Evolutionary conservation across 108 stramenopile genomes (phyloP).

Genomic region (Asterionellopsis glacialis): DNA sequence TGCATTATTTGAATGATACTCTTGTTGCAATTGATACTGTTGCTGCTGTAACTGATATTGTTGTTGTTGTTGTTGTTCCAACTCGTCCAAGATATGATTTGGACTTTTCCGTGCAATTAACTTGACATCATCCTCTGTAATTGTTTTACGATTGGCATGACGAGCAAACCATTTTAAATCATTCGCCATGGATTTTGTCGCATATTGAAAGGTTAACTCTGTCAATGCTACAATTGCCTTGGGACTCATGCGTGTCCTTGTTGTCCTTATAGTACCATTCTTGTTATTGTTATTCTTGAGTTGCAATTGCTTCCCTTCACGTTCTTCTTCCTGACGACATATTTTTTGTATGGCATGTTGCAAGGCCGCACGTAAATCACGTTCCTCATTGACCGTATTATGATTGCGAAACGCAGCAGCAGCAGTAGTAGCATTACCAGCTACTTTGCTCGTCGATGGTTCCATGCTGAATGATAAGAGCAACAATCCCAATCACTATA

Average conservation of each 20-base stretch:
- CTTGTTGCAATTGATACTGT: too few species aligned
- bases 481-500: too few species aligned
- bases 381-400: constrained; percentile 1
- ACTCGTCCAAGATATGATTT: not conserved
- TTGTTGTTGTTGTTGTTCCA: not conserved
- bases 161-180: constrained; percentile 49
- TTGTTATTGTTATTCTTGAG: not conserved
- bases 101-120: constrained; percentile 35
- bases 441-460: too few species aligned
- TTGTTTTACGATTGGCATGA: constrained; percentile 40
- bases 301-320: not conserved
- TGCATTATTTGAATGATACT: too few species aligned
- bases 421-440: too few species aligned
- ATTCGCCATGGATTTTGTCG: constrained; percentile 38
- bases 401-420: too few species aligned
- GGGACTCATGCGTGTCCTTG: constrained; percentile 22
- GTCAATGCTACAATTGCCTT: constrained; percentile 49
- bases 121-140: constrained; percentile 38
- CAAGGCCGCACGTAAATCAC: constrained; percentile 26
- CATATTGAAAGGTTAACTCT: constrained; percentile 56
- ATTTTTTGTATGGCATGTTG: constrained; percentile 28
- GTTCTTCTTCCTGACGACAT: constrained; percentile 12
- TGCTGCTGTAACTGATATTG: too few species aligned
- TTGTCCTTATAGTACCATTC: not conserved
- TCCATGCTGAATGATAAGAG: too few species aligned